Percentiles rank a stretch among this genome's conserved stretches.
Conservation (phyloP, 2,329 filamentous ascomycete species). For the Scortechinia acanthostroma region DNA sequence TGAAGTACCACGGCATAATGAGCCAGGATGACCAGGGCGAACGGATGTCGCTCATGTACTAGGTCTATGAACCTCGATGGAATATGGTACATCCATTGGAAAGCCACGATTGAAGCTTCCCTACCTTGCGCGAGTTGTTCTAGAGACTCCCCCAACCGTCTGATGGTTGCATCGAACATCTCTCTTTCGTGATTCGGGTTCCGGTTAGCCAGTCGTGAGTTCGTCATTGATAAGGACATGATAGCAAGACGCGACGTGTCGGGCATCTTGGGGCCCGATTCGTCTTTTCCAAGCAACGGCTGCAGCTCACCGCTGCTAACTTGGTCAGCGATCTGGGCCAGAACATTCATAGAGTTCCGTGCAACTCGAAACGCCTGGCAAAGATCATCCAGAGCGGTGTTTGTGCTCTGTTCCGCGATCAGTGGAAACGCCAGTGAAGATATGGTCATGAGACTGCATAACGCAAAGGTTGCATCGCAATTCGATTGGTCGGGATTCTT, state of each 20-base stretch:
- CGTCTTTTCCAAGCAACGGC: neutral
- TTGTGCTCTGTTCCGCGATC: neutral
- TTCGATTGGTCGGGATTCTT: neutral
- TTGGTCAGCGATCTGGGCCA: neutral
- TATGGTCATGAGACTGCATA: neutral
- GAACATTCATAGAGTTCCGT: neutral
- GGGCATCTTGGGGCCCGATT: neutral
- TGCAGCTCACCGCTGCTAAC: neutral
- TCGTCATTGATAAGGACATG: neutral
- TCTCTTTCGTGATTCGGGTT: neutral
- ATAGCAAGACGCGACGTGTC: neutral
- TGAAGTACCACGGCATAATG: neutral
- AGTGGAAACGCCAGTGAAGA: neutral
- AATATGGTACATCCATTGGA: neutral
- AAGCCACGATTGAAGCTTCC: neutral
- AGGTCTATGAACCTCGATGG: neutral
- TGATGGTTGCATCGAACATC: neutral
- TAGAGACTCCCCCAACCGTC: neutral
- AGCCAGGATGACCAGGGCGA: neutral
- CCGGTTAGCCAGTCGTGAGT: neutral
- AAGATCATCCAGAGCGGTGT: neutral
- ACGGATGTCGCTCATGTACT: neutral
- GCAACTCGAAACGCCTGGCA: neutral
- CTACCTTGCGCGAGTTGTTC: neutral
- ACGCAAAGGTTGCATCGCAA: neutral